Evolutionary conservation across 2,329 filamentous ascomycete species (phyloP), one percentile per base, ranked within the genome.

Genomic region (Fusarium camptoceras): DNA sequence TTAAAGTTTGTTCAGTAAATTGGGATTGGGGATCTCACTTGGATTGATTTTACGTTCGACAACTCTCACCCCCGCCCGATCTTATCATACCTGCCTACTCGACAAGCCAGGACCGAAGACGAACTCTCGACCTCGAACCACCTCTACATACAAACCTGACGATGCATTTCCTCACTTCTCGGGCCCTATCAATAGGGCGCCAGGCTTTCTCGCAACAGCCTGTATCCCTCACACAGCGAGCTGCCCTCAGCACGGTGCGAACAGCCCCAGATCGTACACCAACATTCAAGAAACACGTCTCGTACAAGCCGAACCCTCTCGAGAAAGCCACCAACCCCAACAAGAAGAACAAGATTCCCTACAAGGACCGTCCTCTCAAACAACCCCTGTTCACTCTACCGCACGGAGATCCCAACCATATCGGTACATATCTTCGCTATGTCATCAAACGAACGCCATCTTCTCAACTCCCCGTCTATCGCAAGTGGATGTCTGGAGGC

Each of bases 391-490:
- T 74, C 8, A 77, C 78, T 20, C 73, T 74, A 2, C 77, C 79
- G 7, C 70, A 76, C 12, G 79, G 78, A 56, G 74, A 78, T 1
- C 50, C 64, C 11, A 73, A 78, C 37, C 72, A 80, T 50, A 73
- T 81, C 42, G 59, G 61, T 15, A 67, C 69, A 15, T 51, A 68
- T 15, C 61, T 73, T 25, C 86, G 88, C 14, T 97, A 94, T 83
- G 86, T 90, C 74, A 86, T 98, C 70, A 84, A 84, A 54, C 91
- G 94, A 66, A 95, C 93, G 5, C 82, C 85, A 2, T 90, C 88
- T 39, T 87, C 89, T 49, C 89, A 93, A 71, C 83, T 96, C 5
- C 89, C 93, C 25, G 87, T 98, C 46, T 99, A 98, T 82, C 84
- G 89, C 18, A 84, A 89, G 71, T 83, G 82, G 70, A 94, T 93